phyloP scores from a whole-genome alignment of 306 rosid genomes.

The Abrus pulchellus region DNA sequence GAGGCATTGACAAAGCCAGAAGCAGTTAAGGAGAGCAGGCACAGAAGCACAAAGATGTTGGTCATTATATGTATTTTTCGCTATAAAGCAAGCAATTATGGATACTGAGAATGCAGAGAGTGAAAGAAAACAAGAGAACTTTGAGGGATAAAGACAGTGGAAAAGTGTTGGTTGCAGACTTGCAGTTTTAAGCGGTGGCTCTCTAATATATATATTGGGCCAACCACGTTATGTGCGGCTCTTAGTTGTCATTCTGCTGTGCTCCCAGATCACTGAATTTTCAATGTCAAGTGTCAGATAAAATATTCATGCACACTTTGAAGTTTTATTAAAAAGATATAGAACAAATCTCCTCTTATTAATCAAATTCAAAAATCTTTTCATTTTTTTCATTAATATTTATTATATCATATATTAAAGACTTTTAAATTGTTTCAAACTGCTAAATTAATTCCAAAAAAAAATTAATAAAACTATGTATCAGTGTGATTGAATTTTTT shows the following conservation, averaged over 20 bases:
- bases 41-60: slow-evolving; percentile 36
- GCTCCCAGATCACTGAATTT: not conserved
- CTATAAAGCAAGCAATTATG: not conserved
- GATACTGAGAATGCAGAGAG: not conserved
- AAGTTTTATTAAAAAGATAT: too few species aligned
- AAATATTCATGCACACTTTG: too few species aligned
- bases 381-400: too few species aligned
- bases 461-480: too few species aligned
- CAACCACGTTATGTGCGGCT: not conserved
- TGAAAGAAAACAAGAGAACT: not conserved
- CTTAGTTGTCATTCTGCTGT: slow-evolving; percentile 25
- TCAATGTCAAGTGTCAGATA: too few species aligned
- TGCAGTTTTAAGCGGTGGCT: too few species aligned
- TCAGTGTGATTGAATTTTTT: too few species aligned
- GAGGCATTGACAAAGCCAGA: slow-evolving; percentile 45
- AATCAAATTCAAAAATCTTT: too few species aligned
- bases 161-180: not conserved
- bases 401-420: too few species aligned
- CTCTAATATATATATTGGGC: not conserved
- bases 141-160: not conserved
- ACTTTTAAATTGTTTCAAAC: too few species aligned
- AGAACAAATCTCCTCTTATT: too few species aligned
- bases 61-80: slow-evolving; percentile 9
- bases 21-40: slow-evolving; percentile 28
- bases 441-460: too few species aligned